Conservation (phyloP, 2,329 filamentous ascomycete species). For the Alternaria gaisen region DNA sequence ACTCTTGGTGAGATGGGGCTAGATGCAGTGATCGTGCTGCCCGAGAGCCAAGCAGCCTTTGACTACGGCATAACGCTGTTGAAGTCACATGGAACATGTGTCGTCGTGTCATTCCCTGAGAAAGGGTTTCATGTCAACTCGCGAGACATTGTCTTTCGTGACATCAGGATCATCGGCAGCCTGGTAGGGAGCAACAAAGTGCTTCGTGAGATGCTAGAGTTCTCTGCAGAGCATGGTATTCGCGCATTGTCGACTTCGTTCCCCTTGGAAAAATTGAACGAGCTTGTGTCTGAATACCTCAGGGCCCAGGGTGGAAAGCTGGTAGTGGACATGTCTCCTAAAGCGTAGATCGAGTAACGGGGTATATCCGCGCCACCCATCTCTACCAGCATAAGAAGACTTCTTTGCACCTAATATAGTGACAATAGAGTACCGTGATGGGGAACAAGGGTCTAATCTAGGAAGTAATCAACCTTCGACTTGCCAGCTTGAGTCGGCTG, state of each 20-base stretch:
- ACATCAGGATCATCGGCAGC: constrained; percentile 55
- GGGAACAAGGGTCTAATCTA: background rate
- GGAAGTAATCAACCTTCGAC: background rate
- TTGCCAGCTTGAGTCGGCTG: background rate
- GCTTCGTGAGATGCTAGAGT: constrained; percentile 53
- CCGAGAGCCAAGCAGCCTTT: constrained; percentile 58
- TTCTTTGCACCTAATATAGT: background rate
- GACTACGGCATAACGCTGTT: constrained; percentile 58
- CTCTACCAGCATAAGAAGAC: background rate
- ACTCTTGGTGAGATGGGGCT: constrained; percentile 55
- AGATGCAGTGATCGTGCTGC: constrained; percentile 58
- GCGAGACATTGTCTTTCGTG: constrained; percentile 56
- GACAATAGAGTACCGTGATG: background rate
- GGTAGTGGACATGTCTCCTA: constrained; percentile 53
- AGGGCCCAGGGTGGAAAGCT: constrained; percentile 57
- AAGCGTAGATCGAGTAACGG: background rate
- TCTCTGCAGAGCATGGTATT: constrained; percentile 49
- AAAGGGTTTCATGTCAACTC: constrained; percentile 55
- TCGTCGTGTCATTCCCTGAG: constrained; percentile 59
- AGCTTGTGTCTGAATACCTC: constrained; percentile 56
- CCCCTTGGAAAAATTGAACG: constrained; percentile 50
- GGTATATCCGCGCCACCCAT: too few species aligned
- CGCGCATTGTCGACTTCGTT: constrained; percentile 50
- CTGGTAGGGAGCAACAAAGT: constrained; percentile 55
- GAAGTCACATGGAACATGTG: constrained; percentile 57